Evolutionary conservation across 83 land plant genomes (phyloP), one percentile per base, ranked within the genome.

Genomic region (Isoetes engelmannii): DNA sequence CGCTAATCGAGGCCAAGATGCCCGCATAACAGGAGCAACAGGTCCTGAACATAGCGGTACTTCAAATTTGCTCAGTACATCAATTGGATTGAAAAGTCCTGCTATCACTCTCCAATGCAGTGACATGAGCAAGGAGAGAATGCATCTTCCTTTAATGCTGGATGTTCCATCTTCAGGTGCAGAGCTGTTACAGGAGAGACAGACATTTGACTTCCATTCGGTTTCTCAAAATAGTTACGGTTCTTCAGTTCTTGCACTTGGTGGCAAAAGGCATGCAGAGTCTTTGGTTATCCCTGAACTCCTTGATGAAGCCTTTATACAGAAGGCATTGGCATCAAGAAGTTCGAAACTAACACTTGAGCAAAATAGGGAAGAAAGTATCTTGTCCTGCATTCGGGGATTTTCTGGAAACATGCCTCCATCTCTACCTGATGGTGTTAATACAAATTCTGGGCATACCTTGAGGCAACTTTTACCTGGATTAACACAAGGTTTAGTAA

Each of bases 11-110:
- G 9, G 18, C 49, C 20, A n/a, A 45, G 41, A 13, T 21, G 28
- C 9, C 21, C 41, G 45, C 7, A 4, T 17, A 17, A 43, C 48
- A 13, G 74, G 60, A 78, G 84, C 61, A 71, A 76, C 12, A 61
- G 65, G 56, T n/a, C 61, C 1, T 77, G 62, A 69, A 62, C 44
- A 72, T 48, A 62, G 37, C 37, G 37, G 37, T 28, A 28, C 37
- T 28, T 28, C 37, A 28, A 28, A 28, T 12, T 7, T 12, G 18
- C 28, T 59, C 62, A 28, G 37, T 28, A 28, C 37, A 28, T 28
- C 37, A 28, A 28, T 28, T 28, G 37, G 37, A 28, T 28, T 28
- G 37, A 28, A 28, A 28, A 28, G 37, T 69, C 47, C 46, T 67
- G 58, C 69, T 18, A 44, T 41, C 4, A 45, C 57, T 19, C 55